phyloP scores from a whole-genome alignment of 2,329 filamentous ascomycete species.

The Clarireedia monteithiana region DNA sequence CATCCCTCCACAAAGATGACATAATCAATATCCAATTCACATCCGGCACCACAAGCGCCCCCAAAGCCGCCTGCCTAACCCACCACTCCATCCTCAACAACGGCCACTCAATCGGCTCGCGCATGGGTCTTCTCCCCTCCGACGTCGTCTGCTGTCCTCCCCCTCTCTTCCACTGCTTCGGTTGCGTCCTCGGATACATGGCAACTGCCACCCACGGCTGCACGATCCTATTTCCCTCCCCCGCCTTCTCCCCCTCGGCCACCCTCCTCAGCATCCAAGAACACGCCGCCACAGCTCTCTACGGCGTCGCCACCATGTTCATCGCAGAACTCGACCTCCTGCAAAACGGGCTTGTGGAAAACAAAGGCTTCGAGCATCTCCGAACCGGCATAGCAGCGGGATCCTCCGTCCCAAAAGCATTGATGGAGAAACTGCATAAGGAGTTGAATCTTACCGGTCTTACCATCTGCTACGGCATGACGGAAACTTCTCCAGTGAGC shows the following conservation, averaged over 20 bases:
- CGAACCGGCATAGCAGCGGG: constrained; percentile 91
- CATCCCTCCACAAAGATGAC: constrained; percentile 51
- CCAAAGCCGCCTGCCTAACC: constrained; percentile 84
- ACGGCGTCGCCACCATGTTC: constrained; percentile 94
- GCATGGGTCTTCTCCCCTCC: constrained; percentile 68
- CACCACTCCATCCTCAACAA: constrained; percentile 91
- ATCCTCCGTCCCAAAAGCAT: constrained; percentile 69
- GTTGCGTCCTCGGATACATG: constrained; percentile 67
- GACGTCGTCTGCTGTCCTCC: constrained; percentile 82
- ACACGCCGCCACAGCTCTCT: constrained; percentile 54
- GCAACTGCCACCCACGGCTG: constrained; percentile 81
- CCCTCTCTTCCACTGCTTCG: constrained; percentile 86
- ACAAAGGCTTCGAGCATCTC: constrained; percentile 52
- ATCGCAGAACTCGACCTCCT: constrained; percentile 78
- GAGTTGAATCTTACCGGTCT: constrained; percentile 71
- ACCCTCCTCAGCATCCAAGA: constrained; percentile 45
- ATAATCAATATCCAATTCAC: constrained; percentile 96
- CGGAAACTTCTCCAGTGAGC: constrained; percentile 38
- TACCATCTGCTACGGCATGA: constrained; percentile 72
- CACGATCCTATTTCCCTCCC: constrained; percentile 74
- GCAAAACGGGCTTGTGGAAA: constrained; percentile 35
- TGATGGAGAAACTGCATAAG: constrained; percentile 71
- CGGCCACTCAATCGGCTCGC: constrained; percentile 70
- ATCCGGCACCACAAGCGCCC: constrained; percentile 82
- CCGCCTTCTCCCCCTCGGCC: constrained; percentile 68